These are phyloP conservation scores for Ambrosia hybrid DNA, from an alignment of 140 eudicot species.

Conservation along the genomic window DNA sequence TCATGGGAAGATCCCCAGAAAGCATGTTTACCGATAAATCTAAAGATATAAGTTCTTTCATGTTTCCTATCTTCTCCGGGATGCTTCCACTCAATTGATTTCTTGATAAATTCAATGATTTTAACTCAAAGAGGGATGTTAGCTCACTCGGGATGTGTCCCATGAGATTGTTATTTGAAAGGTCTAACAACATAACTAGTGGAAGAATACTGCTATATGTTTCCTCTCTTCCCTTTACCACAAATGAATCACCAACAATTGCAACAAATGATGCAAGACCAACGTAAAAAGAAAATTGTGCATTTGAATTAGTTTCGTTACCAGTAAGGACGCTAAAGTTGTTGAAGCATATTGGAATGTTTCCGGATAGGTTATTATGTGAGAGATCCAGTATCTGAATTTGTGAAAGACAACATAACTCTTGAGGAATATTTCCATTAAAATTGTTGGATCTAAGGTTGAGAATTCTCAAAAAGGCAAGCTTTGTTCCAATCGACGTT, in stretches of 20 bases:
- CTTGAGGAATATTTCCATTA: constrained; percentile 26
- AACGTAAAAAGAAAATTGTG: no score
- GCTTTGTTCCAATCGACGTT: constrained; percentile 29
- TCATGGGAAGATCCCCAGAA: constrained; percentile 17
- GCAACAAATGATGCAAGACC: not conserved
- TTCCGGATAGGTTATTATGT: constrained; percentile 32
- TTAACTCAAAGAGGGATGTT: constrained; percentile 15
- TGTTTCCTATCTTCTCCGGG: constrained; percentile 23
- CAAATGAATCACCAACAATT: constrained; percentile 16
- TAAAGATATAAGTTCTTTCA: constrained; percentile 28
- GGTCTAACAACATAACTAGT: constrained; percentile 22
- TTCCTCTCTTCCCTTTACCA: constrained; percentile 23
- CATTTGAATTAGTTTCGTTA: constrained; percentile 1
- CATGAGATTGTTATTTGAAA: constrained; percentile 23
- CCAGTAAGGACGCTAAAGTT: constrained; percentile 20
- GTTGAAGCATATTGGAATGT: constrained; percentile 39
- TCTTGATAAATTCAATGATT: constrained; percentile 29
- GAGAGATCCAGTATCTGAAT: constrained; percentile 47
- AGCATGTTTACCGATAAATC: constrained; percentile 35
- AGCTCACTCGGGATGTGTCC: constrained; percentile 30
- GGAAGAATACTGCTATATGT: constrained; percentile 20
- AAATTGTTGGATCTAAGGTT: constrained; percentile 35
- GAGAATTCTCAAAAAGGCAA: constrained; percentile 21
- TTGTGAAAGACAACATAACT: constrained; percentile 28
- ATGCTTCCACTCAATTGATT: constrained; percentile 32